Conservation (phyloP, 441 rosid species). For the Sinapis alba region DNA sequence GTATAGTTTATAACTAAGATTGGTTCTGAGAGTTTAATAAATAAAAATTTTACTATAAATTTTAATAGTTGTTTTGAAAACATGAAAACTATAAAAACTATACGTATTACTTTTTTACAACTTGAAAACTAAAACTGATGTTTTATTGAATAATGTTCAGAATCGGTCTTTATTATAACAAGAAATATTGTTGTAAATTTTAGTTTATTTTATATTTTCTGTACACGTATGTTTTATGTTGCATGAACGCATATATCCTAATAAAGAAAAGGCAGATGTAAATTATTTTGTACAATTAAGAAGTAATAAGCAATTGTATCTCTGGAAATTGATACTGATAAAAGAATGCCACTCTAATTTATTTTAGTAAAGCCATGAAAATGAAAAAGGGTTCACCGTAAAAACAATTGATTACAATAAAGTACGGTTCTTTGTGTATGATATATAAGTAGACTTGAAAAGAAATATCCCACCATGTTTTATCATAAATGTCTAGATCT, state of each 20-base stretch:
- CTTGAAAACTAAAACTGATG: not conserved
- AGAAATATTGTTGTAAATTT: not conserved
- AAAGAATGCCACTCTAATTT: not conserved
- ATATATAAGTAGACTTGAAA: constrained; percentile 26
- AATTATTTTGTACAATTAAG: not conserved
- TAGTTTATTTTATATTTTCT: not conserved
- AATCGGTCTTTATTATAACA: not conserved
- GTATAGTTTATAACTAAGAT: not conserved
- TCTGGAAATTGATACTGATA: constrained; percentile 1
- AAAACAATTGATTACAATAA: not conserved
- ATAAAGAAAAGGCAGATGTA: not conserved
- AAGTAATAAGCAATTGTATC: not conserved
- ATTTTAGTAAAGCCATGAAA: not conserved
- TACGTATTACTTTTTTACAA: not conserved
- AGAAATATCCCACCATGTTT: constrained; percentile 35
- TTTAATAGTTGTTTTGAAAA: not conserved
- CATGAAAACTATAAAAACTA: not conserved
- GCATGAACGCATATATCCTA: not conserved
- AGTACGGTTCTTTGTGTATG: constrained; percentile 24
- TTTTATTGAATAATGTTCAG: not conserved
- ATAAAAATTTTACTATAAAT: not conserved
- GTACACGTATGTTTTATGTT: not conserved
- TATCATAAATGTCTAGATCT: constrained; percentile 30
- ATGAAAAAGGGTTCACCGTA: not conserved
- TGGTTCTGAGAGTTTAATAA: not conserved